A percentile compares a stretch with the other conserved stretches of the same genome.
These are phyloP conservation scores for Castanospermum australe DNA, from an alignment of 306 rosid genomes.

Conservation along the genomic window DNA sequence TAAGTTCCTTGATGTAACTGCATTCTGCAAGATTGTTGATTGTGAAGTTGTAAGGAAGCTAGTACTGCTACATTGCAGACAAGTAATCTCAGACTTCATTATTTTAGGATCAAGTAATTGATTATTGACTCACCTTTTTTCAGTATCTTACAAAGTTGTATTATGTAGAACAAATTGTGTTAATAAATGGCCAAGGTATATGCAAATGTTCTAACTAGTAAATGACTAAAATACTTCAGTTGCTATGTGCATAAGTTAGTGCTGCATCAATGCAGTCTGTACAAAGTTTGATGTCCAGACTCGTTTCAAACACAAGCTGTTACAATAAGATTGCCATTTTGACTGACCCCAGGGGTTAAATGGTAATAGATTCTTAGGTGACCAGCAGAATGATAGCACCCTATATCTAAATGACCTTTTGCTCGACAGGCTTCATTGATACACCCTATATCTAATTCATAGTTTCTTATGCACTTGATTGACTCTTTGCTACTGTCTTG, in stretches of 20 bases:
- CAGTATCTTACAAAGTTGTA: background rate
- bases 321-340: background rate
- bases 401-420: background rate
- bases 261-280: background rate
- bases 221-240: background rate
- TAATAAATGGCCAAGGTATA: background rate
- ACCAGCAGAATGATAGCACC: background rate
- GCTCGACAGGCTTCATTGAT: background rate
- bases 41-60: background rate
- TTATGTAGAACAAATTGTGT: background rate
- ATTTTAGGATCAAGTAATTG: background rate
- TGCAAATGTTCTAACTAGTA: background rate
- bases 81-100: background rate
- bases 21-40: slow-evolving; percentile 1
- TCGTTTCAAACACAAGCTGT: background rate
- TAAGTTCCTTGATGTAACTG: background rate
- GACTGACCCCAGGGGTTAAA: background rate
- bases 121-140: background rate
- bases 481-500: too few species aligned
- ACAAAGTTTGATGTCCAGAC: background rate
- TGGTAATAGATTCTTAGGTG: background rate
- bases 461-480: too few species aligned
- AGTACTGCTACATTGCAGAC: background rate
- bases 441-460: too few species aligned
- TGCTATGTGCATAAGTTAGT: background rate